Evolutionary conservation across 2,329 filamentous ascomycete species (phyloP), one percentile per base, ranked within the genome.

Genomic region (Ophiostoma novo-ulmi): DNA sequence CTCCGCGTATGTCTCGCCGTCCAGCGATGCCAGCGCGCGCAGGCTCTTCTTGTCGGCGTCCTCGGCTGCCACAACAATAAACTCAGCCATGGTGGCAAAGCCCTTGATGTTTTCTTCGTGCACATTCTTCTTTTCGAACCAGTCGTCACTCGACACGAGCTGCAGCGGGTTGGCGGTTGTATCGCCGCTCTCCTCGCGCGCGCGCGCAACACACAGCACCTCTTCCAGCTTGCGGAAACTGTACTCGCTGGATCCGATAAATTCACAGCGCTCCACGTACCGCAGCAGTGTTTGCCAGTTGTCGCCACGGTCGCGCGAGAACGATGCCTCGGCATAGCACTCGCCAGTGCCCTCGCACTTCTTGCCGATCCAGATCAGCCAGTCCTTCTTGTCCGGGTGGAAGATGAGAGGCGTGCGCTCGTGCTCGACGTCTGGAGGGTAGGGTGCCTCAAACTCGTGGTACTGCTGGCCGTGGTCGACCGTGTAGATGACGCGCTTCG

Each of bases 1-100:
- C 72, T 90, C 84, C 0, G 94, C 94, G 76, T 95, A 99, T 6
- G 83, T 88, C 73, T 86, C 84, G 70, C 94, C 96, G 77, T 99
- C 92, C 63, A 98, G 83, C 78, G 93, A 97, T 65, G 92, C 88
- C 75, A 94, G 89, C 44, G 94, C 90, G 73, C 89, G 89, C 72
- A 97, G 82, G 1, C 87, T 90, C 55, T 89, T 83, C 70, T 87
- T 83, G 52, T 91, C 88, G 41, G 88, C 82, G 71, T 93, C 88
- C 72, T 90, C 85, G 6, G 90, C 89, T 1, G 94, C 94, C 68
- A 97, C 90, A 55, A 99, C 88, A 76, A 99, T 95, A 79, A 97
- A 99, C 78, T 99, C 95, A 55, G 91, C 90, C 94, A 97, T 98
- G 5, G 91, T 96, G 1, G 93, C 94, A 79, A 97, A 98, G 75